Percentiles rank a stretch among this genome's conserved stretches.
Evolutionary conservation across 2,329 filamentous ascomycete species (phyloP).

Genomic region (Ophiostoma piceae): DNA sequence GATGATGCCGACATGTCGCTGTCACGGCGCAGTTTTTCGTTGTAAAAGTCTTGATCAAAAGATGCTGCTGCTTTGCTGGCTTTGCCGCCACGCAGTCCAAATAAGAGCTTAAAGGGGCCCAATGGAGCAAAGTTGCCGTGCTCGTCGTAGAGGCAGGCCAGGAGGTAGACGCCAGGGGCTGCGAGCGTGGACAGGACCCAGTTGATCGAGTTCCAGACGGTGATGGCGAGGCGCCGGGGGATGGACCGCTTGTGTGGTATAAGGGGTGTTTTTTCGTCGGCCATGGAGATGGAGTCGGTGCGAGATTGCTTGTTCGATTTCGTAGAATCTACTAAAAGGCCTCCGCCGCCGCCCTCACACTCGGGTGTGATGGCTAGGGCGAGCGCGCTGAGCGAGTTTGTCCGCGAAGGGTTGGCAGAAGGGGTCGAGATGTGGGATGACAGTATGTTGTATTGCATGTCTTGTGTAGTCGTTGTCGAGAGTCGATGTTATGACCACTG

Average conservation of each 20-base stretch:
- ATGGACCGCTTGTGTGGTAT: conserved; percentile 44
- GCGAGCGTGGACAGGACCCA: conserved; percentile 74
- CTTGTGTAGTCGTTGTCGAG: conserved; percentile 19
- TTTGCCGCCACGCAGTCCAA: conserved; percentile 39
- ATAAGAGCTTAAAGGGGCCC: conserved; percentile 63
- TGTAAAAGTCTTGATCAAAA: conserved; percentile 65
- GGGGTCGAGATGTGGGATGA: conserved; percentile 71
- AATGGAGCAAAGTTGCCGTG: conserved; percentile 75
- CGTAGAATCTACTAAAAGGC: conserved; percentile 34
- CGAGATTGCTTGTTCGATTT: neutral
- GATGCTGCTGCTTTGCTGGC: conserved; percentile 41
- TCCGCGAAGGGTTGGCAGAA: conserved; percentile 52
- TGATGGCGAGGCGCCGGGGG: conserved; percentile 64
- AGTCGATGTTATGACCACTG: conserved; percentile 32
- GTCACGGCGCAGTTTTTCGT: conserved; percentile 20
- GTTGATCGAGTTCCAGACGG: conserved; percentile 68
- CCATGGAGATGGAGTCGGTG: conserved; percentile 18
- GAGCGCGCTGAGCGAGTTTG: conserved; percentile 55
- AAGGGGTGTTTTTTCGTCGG: conserved; percentile 66
- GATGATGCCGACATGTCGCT: conserved; percentile 21
- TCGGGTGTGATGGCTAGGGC: conserved; percentile 44
- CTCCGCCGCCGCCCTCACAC: conserved; percentile 36
- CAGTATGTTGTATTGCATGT: conserved; percentile 68
- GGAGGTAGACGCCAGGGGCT: conserved; percentile 74
- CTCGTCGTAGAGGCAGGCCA: conserved; percentile 78